Base-by-base conservation (phyloP, 345 rosid genomes). In the Kernera saxatilis region DNA sequence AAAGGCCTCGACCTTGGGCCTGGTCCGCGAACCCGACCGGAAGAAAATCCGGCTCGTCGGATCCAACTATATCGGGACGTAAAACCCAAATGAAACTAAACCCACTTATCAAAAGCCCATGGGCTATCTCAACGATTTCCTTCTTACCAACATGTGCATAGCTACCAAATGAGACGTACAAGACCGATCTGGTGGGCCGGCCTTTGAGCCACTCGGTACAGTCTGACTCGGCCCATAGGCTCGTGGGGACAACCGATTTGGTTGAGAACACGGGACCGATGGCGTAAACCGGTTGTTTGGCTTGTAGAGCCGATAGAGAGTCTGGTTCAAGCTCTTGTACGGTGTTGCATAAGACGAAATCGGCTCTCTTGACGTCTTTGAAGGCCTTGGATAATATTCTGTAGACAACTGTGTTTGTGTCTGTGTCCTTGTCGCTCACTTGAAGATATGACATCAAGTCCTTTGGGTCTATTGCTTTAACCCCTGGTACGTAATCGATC, bases 401-500 rank as follows among this genome's bases (percentile, higher is more conserved):
- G 44, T 87, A 84, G 51, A 73, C 75, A 22, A 76, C 60, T 26
- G 83, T 29, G 27, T 72, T 36, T 69, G 84, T 76, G 54, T 82
- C 79, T 14, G 77, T 21, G 29, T 81, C 66, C 76, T 77, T 72
- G 30, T 80, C 77, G 23, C 72, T 57, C 5, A 75, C 83, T 77
- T 87, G 93, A 48, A 87, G 87, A 77, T 86, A 87, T 6, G 91
- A 87, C 63, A 53, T 77, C 71, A 83, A 77, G 74, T 90, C 89
- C 48, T 81, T 84, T 8, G 84, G 84, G 3, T 84, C 56, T 22
- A 90, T 84, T 67, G 72, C 52, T 41, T 64, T 59, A 2, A 87
- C 84, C 4, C 96, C 91, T 5, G 92, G 90, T 40, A 89, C 70
- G 78, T 85, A 86, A 56, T 80, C 78, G 29, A 84, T 82, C 4